Evolutionary conservation across 2,329 filamentous ascomycete genomes (phyloP).

Genomic region (Lecanosticta acicola): DNA sequence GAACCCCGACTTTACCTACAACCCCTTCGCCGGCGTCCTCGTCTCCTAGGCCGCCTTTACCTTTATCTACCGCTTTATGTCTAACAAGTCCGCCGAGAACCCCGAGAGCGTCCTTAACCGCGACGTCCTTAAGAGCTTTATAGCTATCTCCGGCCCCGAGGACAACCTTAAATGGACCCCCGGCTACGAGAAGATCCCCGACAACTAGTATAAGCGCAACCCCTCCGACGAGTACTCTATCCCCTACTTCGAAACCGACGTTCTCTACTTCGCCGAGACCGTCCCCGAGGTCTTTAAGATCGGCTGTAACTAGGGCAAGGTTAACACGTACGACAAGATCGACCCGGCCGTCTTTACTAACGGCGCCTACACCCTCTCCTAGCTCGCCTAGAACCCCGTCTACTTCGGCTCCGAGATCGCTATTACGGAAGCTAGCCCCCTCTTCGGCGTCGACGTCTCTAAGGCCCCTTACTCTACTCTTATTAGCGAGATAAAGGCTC

Average conservation of each 20-base stretch:
- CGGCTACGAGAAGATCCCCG: constrained; percentile 39
- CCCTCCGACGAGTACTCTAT: constrained; percentile 29
- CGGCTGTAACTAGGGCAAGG: constrained; percentile 35
- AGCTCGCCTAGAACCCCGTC: constrained; percentile 23
- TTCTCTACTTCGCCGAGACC: constrained; percentile 25
- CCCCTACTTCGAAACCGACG: constrained; percentile 25
- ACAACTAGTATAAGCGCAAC: constrained; percentile 36
- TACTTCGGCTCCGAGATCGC: constrained; percentile 26
- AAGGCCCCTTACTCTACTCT: constrained; percentile 9
- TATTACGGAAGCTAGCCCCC: constrained; percentile 17
- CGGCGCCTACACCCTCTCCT: constrained; percentile 39
- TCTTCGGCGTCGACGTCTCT: constrained; percentile 16
- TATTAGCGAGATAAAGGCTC: constrained; percentile 7
- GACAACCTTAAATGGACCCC: constrained; percentile 28
- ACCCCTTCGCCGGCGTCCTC: constrained; percentile 26
- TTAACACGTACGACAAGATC: constrained; percentile 32
- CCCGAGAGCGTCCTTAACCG: constrained; percentile 35
- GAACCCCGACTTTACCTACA: constrained; percentile 31
- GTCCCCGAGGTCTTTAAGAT: constrained; percentile 27
- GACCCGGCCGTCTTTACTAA: constrained; percentile 33
- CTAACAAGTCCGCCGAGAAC: constrained; percentile 36
- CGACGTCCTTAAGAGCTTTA: constrained; percentile 38
- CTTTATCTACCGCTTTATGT: constrained; percentile 37
- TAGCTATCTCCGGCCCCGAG: constrained; percentile 32
- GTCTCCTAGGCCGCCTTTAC: constrained; percentile 30